These are phyloP conservation scores for Calycina marina DNA, from an alignment of 2,329 filamentous ascomycete genomes.

Conservation along the genomic window DNA sequence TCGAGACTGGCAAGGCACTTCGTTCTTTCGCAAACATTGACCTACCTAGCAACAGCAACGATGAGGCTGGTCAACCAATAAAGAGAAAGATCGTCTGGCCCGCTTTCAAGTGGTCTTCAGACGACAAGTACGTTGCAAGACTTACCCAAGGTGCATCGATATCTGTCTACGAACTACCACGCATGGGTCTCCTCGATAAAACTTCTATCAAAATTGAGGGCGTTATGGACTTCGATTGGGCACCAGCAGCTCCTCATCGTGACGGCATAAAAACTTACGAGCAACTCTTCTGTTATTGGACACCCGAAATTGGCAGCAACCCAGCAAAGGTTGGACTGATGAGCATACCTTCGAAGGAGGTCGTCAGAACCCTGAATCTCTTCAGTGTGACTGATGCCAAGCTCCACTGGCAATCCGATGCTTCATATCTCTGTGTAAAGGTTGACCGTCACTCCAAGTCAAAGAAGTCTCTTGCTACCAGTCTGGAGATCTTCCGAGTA, in stretches of 20 bases:
- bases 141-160: slow-evolving; percentile 81
- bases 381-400: slow-evolving; percentile 98
- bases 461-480: slow-evolving; percentile 94
- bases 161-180: slow-evolving; percentile 76
- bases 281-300: slow-evolving; percentile 97
- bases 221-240: slow-evolving; percentile 97
- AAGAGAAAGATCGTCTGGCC: slow-evolving; percentile 98
- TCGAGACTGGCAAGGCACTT: slow-evolving; percentile 75
- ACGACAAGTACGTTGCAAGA: slow-evolving; percentile 92
- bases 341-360: slow-evolving; percentile 88
- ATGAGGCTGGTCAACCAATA: slow-evolving; percentile 46
- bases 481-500: slow-evolving; percentile 95
- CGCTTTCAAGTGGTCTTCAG: slow-evolving; percentile 97
- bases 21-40: slow-evolving; percentile 91
- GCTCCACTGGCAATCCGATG: slow-evolving; percentile 96
- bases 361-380: slow-evolving; percentile 86
- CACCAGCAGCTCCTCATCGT: slow-evolving; percentile 65
- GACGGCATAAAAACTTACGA: slow-evolving; percentile 85
- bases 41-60: slow-evolving; percentile 44
- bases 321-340: slow-evolving; percentile 94
- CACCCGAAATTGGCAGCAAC: slow-evolving; percentile 93
- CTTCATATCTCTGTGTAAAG: slow-evolving; percentile 91
- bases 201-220: slow-evolving; percentile 91
- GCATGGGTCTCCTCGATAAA: slow-evolving; percentile 84
- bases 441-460: slow-evolving; percentile 98